Percentiles rank a stretch among this genome's conserved stretches.
Evolutionary conservation across 2,329 filamentous ascomycete species (phyloP).

Genomic region (Calonectria pseudoturangicola): DNA sequence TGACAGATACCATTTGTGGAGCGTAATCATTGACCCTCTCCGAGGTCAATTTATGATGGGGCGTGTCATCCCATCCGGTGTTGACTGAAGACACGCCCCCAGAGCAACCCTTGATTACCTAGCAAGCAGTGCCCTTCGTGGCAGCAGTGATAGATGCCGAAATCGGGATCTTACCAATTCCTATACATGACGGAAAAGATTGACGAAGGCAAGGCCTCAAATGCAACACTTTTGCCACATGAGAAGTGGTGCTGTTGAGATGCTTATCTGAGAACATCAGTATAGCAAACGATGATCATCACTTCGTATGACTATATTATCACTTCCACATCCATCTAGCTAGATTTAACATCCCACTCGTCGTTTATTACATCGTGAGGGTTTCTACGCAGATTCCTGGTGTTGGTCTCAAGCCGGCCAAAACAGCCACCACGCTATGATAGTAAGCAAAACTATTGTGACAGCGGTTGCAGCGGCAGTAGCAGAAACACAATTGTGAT

Average conservation of each 20-base stretch:
- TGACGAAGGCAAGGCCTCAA: neutral
- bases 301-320: too few species aligned
- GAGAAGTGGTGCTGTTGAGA: neutral
- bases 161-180: slow-evolving; percentile 30
- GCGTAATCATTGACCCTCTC: slow-evolving; percentile 13
- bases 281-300: too few species aligned
- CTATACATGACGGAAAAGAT: neutral
- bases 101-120: neutral
- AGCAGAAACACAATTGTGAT: neutral
- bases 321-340: neutral
- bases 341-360: neutral
- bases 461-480: neutral
- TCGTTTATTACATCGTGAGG: neutral
- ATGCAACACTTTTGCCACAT: neutral
- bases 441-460: neutral
- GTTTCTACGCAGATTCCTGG: too few species aligned
- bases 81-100: neutral
- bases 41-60: slow-evolving; percentile 5
- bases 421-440: neutral
- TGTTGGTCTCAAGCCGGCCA: neutral
- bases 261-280: neutral
- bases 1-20: slow-evolving; percentile 37
- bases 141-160: slow-evolving; percentile 26
- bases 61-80: neutral
- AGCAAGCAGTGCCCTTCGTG: neutral